Evolutionary conservation across 257 asterid species (phyloP), one percentile per base, ranked within the genome.

Genomic region (Prunella vulgaris): DNA sequence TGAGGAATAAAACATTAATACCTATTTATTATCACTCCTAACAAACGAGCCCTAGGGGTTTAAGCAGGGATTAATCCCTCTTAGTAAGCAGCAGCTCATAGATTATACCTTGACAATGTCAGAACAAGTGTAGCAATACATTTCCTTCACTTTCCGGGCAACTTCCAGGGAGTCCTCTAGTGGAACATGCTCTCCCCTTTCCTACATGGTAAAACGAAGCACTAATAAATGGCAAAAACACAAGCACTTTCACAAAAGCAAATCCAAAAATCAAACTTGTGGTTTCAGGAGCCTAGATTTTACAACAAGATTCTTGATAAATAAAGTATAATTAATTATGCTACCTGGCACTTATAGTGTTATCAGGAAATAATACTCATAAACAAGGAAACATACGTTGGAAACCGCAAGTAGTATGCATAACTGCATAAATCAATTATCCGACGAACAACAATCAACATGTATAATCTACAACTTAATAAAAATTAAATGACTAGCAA

Each of bases 181-280:
- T 56, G 99, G 97, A 79, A 93, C 73, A 65, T 83, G 85, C 86
- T 93, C 99, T 70, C 93, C 97, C 83, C 99, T 90, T 88, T 93
- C 97, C 99, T 93, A 75, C 69, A 85, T 21, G 49, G 61, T 72
- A 80, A 64, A 73, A 68, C 56, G 72, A 60, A 59, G 70, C 71
- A 65, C 44, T 8, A 68, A 49, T 25, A 44, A 62, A 69, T 57
- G 69, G 24, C 64, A 63, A 65, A 62, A 66, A 66, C 20, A 32
- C 17, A 21, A 12, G 49, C 42, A 71, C 24, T 32, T 7, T 32
- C 25, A 60, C 24, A 48, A 69, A 52, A 18, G 17, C 13, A 10
- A 49, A 28, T 48, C 20, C 21, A 12, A 42, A 27, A 32, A 42
- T 21, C 18, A 5, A n/a, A 46, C 21, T n/a, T n/a, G 17, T 21